Percentiles rank a stretch among this genome's conserved stretches.
These are phyloP conservation scores for Pichia heedii DNA, from an alignment of 805 yeast species.

Conservation along the genomic window DNA sequence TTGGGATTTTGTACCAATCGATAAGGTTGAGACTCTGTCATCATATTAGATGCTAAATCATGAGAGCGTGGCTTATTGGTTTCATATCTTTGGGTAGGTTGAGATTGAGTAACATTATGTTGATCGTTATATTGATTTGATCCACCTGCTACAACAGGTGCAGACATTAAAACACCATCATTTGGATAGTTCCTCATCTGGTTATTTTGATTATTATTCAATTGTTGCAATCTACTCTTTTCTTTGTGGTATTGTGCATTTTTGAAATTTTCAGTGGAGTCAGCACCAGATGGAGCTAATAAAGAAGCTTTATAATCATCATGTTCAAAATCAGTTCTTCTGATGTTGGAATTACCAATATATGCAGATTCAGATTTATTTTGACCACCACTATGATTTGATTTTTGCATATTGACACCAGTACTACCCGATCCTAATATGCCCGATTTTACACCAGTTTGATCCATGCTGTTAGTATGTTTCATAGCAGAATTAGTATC, in stretches of 20 bases:
- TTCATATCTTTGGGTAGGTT: too few species aligned
- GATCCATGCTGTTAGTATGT: too few species aligned
- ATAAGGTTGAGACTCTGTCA: slow-evolving; percentile 7
- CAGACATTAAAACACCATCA: too few species aligned
- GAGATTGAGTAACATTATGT: too few species aligned
- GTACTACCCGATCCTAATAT: too few species aligned
- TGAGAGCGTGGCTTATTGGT: not conserved
- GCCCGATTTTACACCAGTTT: too few species aligned
- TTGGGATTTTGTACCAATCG: slow-evolving; percentile 7
- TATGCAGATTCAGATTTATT: not conserved
- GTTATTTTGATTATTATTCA: slow-evolving; percentile 3
- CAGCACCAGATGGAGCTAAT: not conserved
- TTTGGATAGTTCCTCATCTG: not conserved
- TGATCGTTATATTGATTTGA: not conserved
- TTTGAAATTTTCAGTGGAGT: not conserved
- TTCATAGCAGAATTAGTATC: too few species aligned
- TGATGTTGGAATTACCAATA: not conserved
- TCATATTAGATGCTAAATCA: not conserved
- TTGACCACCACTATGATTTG: not conserved
- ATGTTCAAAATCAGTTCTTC: not conserved
- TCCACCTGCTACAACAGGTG: slow-evolving; percentile 1
- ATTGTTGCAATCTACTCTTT: too few species aligned
- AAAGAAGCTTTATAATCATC: not conserved
- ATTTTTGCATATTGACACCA: not conserved
- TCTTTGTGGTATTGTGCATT: not conserved